These are phyloP conservation scores for Pichia sp. DNA, from an alignment of 1,139 yeast species.

Conservation along the genomic window DNA sequence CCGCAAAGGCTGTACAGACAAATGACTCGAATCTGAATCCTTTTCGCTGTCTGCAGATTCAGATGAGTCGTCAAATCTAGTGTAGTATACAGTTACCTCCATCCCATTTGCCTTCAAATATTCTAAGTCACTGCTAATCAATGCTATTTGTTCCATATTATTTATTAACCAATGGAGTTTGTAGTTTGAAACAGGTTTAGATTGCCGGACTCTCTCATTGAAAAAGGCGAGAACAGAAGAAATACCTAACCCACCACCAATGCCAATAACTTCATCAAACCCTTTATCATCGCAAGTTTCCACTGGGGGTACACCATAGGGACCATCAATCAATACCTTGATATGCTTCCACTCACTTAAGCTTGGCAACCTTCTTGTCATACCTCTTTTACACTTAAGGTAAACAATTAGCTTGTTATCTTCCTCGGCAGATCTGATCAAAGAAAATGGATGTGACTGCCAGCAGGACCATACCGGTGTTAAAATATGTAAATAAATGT, in stretches of 20 bases:
- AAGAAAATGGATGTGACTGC: conserved; percentile 32
- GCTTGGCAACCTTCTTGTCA: conserved; percentile 23
- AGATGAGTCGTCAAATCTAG: not conserved
- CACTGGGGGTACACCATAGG: conserved; percentile 33
- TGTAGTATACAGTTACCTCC: conserved; percentile 24
- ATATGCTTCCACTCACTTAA: conserved; percentile 15
- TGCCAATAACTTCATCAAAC: conserved; percentile 15
- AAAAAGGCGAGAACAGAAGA: conserved; percentile 22
- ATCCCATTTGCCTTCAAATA: conserved; percentile 23
- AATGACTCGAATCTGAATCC: not conserved
- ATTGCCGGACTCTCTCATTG: conserved; percentile 4
- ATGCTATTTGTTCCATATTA: conserved; percentile 17
- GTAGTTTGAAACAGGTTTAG: conserved; percentile 22
- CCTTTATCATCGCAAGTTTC: conserved; percentile 1
- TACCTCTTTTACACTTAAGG: conserved; percentile 25
- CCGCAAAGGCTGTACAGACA: not conserved
- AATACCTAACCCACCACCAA: conserved; percentile 28
- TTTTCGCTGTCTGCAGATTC: not conserved
- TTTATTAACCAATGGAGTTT: conserved; percentile 30
- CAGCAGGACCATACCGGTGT: conserved; percentile 21
- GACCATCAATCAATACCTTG: conserved; percentile 34
- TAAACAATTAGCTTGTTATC: conserved; percentile 19
- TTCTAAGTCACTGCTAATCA: conserved; percentile 26
- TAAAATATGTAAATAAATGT: conserved; percentile 23
- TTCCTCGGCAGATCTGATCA: conserved; percentile 16